phyloP scores from a whole-genome alignment of 2,329 filamentous ascomycete genomes.

The Raffaelea deltoideospora region DNA sequence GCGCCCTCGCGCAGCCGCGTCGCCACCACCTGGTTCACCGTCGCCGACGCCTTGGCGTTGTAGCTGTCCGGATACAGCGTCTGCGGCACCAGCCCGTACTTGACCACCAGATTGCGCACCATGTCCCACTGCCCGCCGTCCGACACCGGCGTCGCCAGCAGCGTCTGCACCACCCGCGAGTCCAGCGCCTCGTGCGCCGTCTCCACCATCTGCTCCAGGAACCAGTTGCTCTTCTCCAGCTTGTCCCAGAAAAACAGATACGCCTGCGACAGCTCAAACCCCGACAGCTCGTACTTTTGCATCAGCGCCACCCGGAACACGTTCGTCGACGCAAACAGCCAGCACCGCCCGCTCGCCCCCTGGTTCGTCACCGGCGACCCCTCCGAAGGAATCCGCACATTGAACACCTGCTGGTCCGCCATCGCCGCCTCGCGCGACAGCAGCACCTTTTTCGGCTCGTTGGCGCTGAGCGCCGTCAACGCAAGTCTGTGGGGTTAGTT shows the following conservation, averaged over 20 bases:
- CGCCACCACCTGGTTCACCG: slow-evolving; percentile 61
- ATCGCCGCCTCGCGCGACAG: slow-evolving; percentile 47
- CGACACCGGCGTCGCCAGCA: slow-evolving; percentile 52
- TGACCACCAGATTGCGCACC: slow-evolving; percentile 70
- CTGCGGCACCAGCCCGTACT: slow-evolving; percentile 82
- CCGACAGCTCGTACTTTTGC: slow-evolving; percentile 62
- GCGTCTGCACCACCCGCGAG: slow-evolving; percentile 53
- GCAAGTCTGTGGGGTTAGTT: slow-evolving; percentile 44
- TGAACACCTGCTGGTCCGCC: slow-evolving; percentile 66
- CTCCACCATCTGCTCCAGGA: slow-evolving; percentile 69
- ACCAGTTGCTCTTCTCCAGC: slow-evolving; percentile 81
- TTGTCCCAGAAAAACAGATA: slow-evolving; percentile 94
- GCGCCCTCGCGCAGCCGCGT: slow-evolving; percentile 80
- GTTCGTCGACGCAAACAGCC: slow-evolving; percentile 86
- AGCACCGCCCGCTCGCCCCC: slow-evolving; percentile 67
- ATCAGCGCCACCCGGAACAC: slow-evolving; percentile 81
- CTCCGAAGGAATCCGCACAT: slow-evolving; percentile 66
- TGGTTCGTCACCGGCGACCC: slow-evolving; percentile 78
- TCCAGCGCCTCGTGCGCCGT: slow-evolving; percentile 58
- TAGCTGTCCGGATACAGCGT: slow-evolving; percentile 66
- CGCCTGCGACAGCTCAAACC: slow-evolving; percentile 74
- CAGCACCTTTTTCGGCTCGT: slow-evolving; percentile 51
- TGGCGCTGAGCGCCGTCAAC: slow-evolving; percentile 54
- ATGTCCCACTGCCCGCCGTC: slow-evolving; percentile 91
- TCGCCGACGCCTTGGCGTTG: slow-evolving; percentile 56